phyloP scores from a whole-genome alignment of 2,329 filamentous ascomycete species.

The Paraconiothyrium sp. region DNA sequence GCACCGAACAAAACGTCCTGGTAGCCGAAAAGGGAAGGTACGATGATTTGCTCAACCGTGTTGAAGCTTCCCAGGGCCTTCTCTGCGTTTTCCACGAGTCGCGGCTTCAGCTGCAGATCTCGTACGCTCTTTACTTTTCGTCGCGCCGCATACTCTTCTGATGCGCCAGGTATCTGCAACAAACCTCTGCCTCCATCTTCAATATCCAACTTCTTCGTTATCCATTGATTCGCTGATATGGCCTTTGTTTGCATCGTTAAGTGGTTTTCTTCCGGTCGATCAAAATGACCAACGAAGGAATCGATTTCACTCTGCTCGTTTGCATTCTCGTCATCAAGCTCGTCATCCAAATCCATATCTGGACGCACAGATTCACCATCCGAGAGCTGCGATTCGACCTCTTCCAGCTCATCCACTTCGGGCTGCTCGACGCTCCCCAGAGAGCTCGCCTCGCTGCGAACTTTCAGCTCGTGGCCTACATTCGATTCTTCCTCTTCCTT shows the following conservation, averaged over 20 bases:
- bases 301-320: slow-evolving; percentile 60
- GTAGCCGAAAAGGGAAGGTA: slow-evolving; percentile 81
- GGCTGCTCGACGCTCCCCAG: slow-evolving; percentile 19
- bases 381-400: slow-evolving; percentile 36
- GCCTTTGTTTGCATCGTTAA: slow-evolving; percentile 63
- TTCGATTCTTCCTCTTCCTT: slow-evolving; percentile 23
- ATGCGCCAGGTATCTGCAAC: slow-evolving; percentile 35
- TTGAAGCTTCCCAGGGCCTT: slow-evolving; percentile 62
- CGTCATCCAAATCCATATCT: background rate
- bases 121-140: slow-evolving; percentile 35
- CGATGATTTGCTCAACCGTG: slow-evolving; percentile 70
- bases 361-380: slow-evolving; percentile 42
- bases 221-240: slow-evolving; percentile 61
- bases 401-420: slow-evolving; percentile 28
- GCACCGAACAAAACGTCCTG: slow-evolving; percentile 81
- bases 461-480: background rate
- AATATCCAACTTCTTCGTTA: slow-evolving; percentile 48
- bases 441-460: background rate
- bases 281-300: slow-evolving; percentile 85
- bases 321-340: slow-evolving; percentile 57
- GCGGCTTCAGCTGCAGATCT: slow-evolving; percentile 46
- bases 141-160: slow-evolving; percentile 27
- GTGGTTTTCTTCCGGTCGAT: slow-evolving; percentile 69
- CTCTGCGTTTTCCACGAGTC: slow-evolving; percentile 41
- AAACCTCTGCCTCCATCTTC: slow-evolving; percentile 39